Evolutionary conservation across 495 filamentous ascomycete genomes (phyloP), one percentile per base, ranked within the genome.

Genomic region (Pseudotulostoma volvatum): DNA sequence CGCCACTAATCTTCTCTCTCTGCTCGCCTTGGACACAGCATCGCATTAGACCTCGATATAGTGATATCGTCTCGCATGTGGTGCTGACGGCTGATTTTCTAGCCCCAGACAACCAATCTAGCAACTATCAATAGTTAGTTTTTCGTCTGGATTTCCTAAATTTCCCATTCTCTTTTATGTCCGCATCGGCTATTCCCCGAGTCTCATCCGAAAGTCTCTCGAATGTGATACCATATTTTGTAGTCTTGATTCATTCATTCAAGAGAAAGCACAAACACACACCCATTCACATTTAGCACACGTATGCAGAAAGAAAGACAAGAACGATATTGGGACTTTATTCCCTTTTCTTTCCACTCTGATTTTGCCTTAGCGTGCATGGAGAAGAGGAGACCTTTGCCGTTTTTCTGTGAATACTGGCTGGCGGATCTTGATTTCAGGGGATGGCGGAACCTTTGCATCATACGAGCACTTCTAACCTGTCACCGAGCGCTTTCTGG

Each of bases 41-140:
- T 42, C 40, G 40, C 40, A 37, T 42, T n/a, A 34, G 40, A 37
- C 18, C 23, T 28, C 18, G 33, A 42, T 37, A 31, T 37, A 31
- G 33, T 33, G 36, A 42, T 36, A 37, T 42, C 40, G 34, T 42
- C 40, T 37, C 40, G 35, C 40, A 38, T 35, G 34, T 42, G 40
- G 34, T 37, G 40, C 40, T 42, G 40, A 42, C 40, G 40, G 40
- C 40, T 42, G 34, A 42, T 37, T 42, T 17, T 42, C 20, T 42
- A 42, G 40, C 40, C 40, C 40, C 40, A 42, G 34, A 42, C 20
- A 42, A 42, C 40, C 40, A 42, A 42, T 33, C 40, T 42, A 30
- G 40, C 20, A 38, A 42, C 18, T 42, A 36, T 25, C 40, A 42
- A 28, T 42, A 38, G 21, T 25, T 25, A 5, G 18, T 7, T 23